Conservation (phyloP, 805 yeast species). For the Monosporozyma servazzii region DNA sequence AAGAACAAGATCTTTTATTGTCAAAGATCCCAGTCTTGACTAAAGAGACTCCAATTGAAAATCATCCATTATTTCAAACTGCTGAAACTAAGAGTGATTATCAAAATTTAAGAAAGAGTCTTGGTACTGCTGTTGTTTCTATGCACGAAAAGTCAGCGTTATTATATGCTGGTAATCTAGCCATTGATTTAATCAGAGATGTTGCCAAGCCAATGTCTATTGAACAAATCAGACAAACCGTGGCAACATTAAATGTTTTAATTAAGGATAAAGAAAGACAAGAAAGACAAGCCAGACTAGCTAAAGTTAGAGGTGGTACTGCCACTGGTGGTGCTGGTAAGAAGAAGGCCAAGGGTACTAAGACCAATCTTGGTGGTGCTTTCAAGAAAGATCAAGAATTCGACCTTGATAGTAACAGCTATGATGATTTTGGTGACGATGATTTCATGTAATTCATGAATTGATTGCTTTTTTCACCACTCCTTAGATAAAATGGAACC, state of each 20-base stretch:
- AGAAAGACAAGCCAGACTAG: slow-evolving; percentile 80
- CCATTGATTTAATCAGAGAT: slow-evolving; percentile 81
- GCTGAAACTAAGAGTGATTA: slow-evolving; percentile 74
- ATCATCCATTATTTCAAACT: slow-evolving; percentile 68
- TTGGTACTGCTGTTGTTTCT: slow-evolving; percentile 50
- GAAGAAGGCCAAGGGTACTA: slow-evolving; percentile 79
- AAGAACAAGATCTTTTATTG: slow-evolving; percentile 25
- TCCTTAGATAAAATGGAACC: no score
- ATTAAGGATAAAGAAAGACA: slow-evolving; percentile 79
- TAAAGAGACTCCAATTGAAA: slow-evolving; percentile 49
- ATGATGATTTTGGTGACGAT: slow-evolving; percentile 62
- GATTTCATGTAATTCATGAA: slow-evolving; percentile 75
- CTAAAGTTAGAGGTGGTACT: slow-evolving; percentile 69
- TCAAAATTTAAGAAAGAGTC: slow-evolving; percentile 65
- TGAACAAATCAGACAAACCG: slow-evolving; percentile 77
- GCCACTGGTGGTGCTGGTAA: slow-evolving; percentile 91
- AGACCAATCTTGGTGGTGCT: slow-evolving; percentile 54
- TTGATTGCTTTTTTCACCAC: no score
- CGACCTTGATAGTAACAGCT: slow-evolving; percentile 44
- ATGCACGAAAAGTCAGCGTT: slow-evolving; percentile 53
- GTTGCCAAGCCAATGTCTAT: slow-evolving; percentile 69
- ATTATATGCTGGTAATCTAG: slow-evolving; percentile 65
- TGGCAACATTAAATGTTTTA: slow-evolving; percentile 72
- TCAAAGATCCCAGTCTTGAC: slow-evolving; percentile 25
- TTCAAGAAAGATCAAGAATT: slow-evolving; percentile 58